Evolutionary conservation across 1,284 basidiomycete species (phyloP).

Genomic region (Rhodotorula sp.): DNA sequence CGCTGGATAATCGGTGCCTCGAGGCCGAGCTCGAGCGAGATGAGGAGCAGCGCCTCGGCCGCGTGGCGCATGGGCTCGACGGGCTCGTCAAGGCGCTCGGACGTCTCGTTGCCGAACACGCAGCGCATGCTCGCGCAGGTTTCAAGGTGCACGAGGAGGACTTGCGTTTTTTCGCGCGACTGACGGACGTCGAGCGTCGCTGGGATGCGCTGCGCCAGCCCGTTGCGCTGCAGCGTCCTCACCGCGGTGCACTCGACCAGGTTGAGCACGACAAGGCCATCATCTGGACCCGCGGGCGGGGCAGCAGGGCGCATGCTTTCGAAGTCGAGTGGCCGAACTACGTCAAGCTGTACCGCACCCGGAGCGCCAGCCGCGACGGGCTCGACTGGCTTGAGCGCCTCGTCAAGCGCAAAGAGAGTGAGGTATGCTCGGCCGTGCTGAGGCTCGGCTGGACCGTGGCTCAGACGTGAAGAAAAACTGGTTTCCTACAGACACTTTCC

Average conservation of each 20-base stretch:
- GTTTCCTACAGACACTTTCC: too few relatives aligned
- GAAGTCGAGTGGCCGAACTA: neutral
- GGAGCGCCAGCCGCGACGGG: neutral
- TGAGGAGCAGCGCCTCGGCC: neutral
- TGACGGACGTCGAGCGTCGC: neutral
- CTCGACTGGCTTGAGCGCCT: neutral
- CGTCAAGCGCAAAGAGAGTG: neutral
- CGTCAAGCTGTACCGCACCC: neutral
- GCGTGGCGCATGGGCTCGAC: neutral
- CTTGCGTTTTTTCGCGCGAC: neutral
- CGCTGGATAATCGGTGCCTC: neutral
- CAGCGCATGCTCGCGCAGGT: neutral
- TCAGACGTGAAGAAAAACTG: too few relatives aligned
- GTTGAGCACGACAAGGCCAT: neutral
- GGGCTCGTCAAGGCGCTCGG: neutral
- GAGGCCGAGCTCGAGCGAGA: neutral
- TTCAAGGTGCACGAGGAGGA: neutral
- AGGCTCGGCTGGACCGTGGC: too few relatives aligned
- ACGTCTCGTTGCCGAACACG: neutral
- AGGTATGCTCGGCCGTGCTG: too few relatives aligned
- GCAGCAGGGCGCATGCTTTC: too few relatives aligned
- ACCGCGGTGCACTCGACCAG: too few relatives aligned
- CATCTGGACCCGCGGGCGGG: neutral
- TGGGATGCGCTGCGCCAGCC: neutral
- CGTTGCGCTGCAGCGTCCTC: too few relatives aligned